Base-by-base conservation (phyloP, 2,329 filamentous ascomycete genomes). In the Nakataea oryzae region DNA sequence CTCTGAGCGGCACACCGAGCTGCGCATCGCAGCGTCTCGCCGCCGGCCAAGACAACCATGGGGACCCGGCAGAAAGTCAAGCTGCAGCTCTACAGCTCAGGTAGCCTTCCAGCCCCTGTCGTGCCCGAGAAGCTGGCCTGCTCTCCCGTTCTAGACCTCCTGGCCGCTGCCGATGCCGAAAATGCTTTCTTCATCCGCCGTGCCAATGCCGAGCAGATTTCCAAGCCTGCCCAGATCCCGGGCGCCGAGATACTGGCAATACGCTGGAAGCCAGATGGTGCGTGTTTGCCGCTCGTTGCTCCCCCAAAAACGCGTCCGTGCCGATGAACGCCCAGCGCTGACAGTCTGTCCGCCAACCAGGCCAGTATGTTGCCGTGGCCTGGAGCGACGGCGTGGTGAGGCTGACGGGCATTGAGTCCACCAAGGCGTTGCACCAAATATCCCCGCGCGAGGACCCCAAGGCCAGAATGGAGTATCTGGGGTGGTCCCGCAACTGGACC, bases 61-160 rank as follows among this genome's bases (percentile, higher is more conserved):
- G 17, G 17, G 17, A 5, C 41, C n/a, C 41, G 41, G 11, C 41
- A 47, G 41, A 21, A 14, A n/a, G 7, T 57, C 54, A 28, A 57
- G 54, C 54, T 61, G 54, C 54, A 30, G 26, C 29, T 57, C 27
- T 57, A 61, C 54, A 61, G 60, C n/a, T 28, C 54, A 34, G 56
- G 60, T 54, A 57, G 21, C 21, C 60, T 82, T 60, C 66, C 67
- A 12, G 75, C 80, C 57, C 79, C 79, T 28, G 79, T 85, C 27
- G 79, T 83, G 50, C 75, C 79, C 47, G 77, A 79, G 58, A 81
- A 88, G 60, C 79, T 93, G 41, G 81, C 86, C 29, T 91, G 89
- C 74, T 96, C 91, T 73, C 91, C 93, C 21, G 88, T 87, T 11
- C 90, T 96, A 78, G 91, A 97, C 74, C 80, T 97, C 57, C 81